Base-by-base conservation (phyloP, 116 monocot genomes). In the Cymodocea nodosa region DNA sequence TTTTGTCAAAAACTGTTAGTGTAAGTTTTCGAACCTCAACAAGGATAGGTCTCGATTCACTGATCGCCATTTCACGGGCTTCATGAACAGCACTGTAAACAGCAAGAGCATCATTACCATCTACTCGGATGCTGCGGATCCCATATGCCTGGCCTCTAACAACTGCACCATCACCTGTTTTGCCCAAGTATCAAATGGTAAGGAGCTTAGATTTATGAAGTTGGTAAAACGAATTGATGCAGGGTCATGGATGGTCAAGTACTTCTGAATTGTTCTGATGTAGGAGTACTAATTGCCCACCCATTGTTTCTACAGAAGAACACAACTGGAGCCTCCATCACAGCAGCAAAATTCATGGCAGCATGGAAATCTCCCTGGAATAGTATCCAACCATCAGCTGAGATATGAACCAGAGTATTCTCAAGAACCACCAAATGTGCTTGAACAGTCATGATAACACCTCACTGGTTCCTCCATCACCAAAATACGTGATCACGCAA, bases 231-330 rank as follows among this genome's bases (percentile, higher is more conserved):
- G 14, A 34, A 34, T 52, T 51, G 34, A 36, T 6, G 25, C 15
- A 34, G 35, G 20, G 50, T 24, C 4, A 51, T 48, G 4, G 65
- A 0, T 30, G 1, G 52, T 15, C 15, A 4, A 4, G 58, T 79
- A 98, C 97, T 84, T 80, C 82, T 78, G 60, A 91, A 98, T 62
- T 98, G 92, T 73, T 98, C 91, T 16, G 74, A 71, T 54, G 84
- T 86, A 0, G 91, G 97, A 51, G 91, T 98, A 63, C 97, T 98
- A 57, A 98, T 91, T 23, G 97, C 97, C 97, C 91, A 98, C 51
- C 97, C 92, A 76, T 91, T 98, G 73, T 98, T 91, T 35, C 91
- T 78, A 60, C 97, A 98, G 78, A 98, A 88, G 75, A 98, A 91
- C 9, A 98, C 70, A 15, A 86, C 80, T 7, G 97, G 97, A 18